Conservation (phyloP, 805 yeast genomes). For the Wickerhamomyces subpelliculosus region DNA sequence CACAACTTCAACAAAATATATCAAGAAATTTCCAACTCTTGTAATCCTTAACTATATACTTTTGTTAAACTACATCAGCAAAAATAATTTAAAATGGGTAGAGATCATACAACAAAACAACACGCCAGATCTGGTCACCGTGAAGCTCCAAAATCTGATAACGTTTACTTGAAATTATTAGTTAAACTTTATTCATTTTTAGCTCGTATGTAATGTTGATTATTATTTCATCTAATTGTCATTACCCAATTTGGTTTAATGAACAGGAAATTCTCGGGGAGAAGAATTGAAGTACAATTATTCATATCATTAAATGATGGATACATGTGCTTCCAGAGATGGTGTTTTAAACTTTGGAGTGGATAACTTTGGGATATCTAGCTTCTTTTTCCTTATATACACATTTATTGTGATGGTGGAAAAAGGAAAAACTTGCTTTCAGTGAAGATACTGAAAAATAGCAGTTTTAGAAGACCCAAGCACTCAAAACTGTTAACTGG, state of each 20-base stretch:
- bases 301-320: too few relatives aligned
- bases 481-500: too few relatives aligned
- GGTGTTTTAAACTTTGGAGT: too few relatives aligned
- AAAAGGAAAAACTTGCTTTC: slow-evolving; percentile 11
- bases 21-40: too few relatives aligned
- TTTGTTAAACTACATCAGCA: neutral
- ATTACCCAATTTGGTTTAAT: neutral
- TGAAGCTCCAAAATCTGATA: slow-evolving; percentile 98
- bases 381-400: too few relatives aligned
- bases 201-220: slow-evolving; percentile 77
- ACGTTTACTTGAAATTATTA: slow-evolving; percentile 96
- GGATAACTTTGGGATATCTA: too few relatives aligned
- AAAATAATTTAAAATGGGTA: slow-evolving; percentile 64
- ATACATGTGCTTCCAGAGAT: too few relatives aligned
- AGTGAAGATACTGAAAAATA: slow-evolving; percentile 19
- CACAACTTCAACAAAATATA: neutral
- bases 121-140: slow-evolving; percentile 96
- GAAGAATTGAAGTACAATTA: too few relatives aligned
- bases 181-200: slow-evolving; percentile 98
- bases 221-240: neutral
- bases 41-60: neutral
- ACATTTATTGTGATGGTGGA: too few relatives aligned
- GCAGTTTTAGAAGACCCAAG: slow-evolving; percentile 4
- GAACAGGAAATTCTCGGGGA: too few relatives aligned
- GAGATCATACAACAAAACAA: slow-evolving; percentile 94